Conservation (phyloP, 768 basidiomycete genomes). For the Candolleomyces eurysporus region DNA sequence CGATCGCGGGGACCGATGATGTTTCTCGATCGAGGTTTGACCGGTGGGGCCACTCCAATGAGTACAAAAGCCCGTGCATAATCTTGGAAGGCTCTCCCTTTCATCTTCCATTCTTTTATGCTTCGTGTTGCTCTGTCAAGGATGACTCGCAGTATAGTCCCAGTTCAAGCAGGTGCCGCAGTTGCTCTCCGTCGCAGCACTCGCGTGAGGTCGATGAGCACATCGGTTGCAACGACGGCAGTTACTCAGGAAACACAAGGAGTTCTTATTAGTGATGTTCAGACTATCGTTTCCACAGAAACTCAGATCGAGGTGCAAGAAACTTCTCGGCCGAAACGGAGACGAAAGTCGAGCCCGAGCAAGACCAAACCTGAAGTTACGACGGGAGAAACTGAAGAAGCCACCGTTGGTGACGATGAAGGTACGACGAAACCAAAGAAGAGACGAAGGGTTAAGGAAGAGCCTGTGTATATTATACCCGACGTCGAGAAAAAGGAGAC, state of each 20-base stretch:
- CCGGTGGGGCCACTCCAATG: too few species aligned
- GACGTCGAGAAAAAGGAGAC: slow-evolving; percentile 66
- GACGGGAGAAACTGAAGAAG: not conserved
- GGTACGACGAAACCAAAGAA: slow-evolving; percentile 8
- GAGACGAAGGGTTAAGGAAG: slow-evolving; percentile 31
- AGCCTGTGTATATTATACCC: slow-evolving; percentile 66
- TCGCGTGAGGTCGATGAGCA: not conserved
- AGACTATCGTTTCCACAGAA: not conserved
- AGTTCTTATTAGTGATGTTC: not conserved
- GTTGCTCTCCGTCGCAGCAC: not conserved
- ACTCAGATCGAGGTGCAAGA: not conserved
- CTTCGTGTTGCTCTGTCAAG: too few species aligned
- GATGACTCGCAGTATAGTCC: too few species aligned
- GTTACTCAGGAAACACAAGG: not conserved
- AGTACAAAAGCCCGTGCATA: too few species aligned
- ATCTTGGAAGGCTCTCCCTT: too few species aligned
- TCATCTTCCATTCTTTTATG: too few species aligned
- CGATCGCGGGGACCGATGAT: too few species aligned
- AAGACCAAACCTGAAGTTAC: not conserved
- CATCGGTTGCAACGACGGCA: not conserved
- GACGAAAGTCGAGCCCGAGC: not conserved
- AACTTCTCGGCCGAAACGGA: not conserved
- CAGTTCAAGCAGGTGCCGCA: too few species aligned
- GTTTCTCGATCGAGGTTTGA: too few species aligned
- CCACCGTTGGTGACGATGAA: not conserved